Evolutionary conservation across 78 protist species (phyloP).

Genomic region (Bigelowiella natans): DNA sequence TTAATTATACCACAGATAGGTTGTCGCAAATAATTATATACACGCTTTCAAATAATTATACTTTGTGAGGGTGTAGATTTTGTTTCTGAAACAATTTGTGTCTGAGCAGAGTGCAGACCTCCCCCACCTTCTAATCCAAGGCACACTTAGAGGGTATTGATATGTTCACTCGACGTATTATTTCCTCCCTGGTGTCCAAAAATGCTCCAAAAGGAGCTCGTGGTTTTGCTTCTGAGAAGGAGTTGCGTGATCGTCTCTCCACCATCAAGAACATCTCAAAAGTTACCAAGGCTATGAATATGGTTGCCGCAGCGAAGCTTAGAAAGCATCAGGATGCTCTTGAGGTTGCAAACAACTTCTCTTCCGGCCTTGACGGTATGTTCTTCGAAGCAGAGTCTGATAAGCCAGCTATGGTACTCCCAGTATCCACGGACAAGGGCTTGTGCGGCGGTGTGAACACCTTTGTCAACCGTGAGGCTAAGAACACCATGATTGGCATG

Average conservation of each 20-base stretch:
- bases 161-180: no score
- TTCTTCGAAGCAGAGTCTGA: neutral
- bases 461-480: neutral
- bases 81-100: no score
- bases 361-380: constrained; percentile 20
- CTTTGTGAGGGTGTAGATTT: no score
- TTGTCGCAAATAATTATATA: no score
- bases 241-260: constrained; percentile 26
- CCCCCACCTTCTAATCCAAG: no score
- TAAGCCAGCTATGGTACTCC: neutral
- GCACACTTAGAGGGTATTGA: no score
- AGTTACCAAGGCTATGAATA: constrained; percentile 35
- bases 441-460: neutral
- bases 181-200: no score
- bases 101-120: no score
- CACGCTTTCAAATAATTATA: no score
- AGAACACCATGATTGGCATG: neutral
- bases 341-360: constrained; percentile 25
- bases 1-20: no score
- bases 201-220: no score
- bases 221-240: neutral
- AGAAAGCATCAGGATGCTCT: constrained; percentile 40
- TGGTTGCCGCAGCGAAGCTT: constrained; percentile 47
- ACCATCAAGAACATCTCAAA: constrained; percentile 39
- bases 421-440: neutral